A percentile compares a stretch with the other conserved stretches of the same genome.
These are phyloP conservation scores for Neoconidiobolus thromboides DNA, from an alignment of 371 early-diverging fungal species.

Conservation along the genomic window DNA sequence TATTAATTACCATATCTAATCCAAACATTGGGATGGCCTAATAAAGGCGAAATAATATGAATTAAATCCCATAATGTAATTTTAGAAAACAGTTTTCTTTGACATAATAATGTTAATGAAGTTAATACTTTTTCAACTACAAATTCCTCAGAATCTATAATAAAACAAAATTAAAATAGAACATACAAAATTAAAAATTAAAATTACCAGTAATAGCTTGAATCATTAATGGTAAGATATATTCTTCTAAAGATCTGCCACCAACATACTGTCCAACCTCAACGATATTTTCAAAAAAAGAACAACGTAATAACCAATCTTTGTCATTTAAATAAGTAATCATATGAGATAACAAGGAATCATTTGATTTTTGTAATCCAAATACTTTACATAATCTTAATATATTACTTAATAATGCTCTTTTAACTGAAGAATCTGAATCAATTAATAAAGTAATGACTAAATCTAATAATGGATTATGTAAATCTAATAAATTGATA, in stretches of 20 bases:
- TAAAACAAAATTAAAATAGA: conserved; percentile 24
- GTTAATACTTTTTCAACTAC: conserved; percentile 76
- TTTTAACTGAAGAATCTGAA: conserved; percentile 42
- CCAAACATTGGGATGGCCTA: conserved; percentile 71
- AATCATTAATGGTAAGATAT: conserved; percentile 82
- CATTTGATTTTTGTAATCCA: conserved; percentile 63
- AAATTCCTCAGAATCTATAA: conserved; percentile 63
- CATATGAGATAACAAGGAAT: conserved; percentile 72
- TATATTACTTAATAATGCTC: conserved; percentile 54
- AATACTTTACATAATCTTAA: conserved; percentile 65
- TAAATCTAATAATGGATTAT: conserved; percentile 51
- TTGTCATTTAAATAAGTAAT: conserved; percentile 87
- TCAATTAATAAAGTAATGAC: conserved; percentile 47
- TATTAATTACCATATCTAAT: conserved; percentile 39
- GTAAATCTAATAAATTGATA: conserved; percentile 23
- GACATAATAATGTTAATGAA: conserved; percentile 57
- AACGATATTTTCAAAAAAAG: conserved; percentile 79
- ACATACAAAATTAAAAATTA: conserved; percentile 42
- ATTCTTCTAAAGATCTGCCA: conserved; percentile 64
- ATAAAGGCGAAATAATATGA: conserved; percentile 40
- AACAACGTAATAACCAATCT: conserved; percentile 76
- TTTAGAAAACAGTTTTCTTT: conserved; percentile 68
- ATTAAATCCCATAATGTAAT: conserved; percentile 54
- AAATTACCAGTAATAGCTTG: conserved; percentile 62
- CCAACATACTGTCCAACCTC: conserved; percentile 81